Evolutionary conservation across 2,329 filamentous ascomycete species (phyloP), one percentile per base, ranked within the genome.

Genomic region (Scortechinia acanthostroma): DNA sequence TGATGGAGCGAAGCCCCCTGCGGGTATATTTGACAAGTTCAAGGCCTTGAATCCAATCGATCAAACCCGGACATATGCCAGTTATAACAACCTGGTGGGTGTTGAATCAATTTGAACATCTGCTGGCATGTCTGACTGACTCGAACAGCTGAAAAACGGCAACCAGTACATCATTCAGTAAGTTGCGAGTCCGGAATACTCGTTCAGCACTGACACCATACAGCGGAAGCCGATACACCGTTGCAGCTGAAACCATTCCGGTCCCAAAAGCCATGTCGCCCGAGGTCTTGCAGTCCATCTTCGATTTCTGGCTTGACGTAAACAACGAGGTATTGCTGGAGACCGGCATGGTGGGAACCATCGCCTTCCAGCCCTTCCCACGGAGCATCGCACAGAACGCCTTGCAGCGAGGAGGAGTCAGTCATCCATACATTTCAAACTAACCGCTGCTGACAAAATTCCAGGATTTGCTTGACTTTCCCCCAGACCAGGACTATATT

Each of bases 381-480:
- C 62, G 58, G 51, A 48, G 48, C 22, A 54, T 69, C 20, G 58
- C 64, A 0, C 47, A 49, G 3, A 44, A 56, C 1, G 61, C 66
- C 2, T 46, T 49, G 25, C 59, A 56, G 21, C 61, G 64, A 15
- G 56, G 55, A 13, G 35, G 35, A n/a, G n/a, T n/a, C n/a, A n/a
- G n/a, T n/a, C n/a, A n/a, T n/a, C n/a, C n/a, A n/a, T n/a, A n/a
- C n/a, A n/a, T n/a, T n/a, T n/a, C n/a, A n/a, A n/a, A n/a, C n/a
- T n/a, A n/a, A n/a, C n/a, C n/a, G n/a, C n/a, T n/a, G n/a, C n/a
- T n/a, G n/a, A n/a, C n/a, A n/a, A n/a, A n/a, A n/a, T n/a, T n/a
- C n/a, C n/a, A n/a, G 10, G 68, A 71, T 47, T 49, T 71, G 50
- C 50, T 69, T 4, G 66, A 65, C 45, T 47, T 63, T 0, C 64